Evolutionary conservation across 2,329 filamentous ascomycete species (phyloP).

Genomic region (Cladosporium cucumerinum): DNA sequence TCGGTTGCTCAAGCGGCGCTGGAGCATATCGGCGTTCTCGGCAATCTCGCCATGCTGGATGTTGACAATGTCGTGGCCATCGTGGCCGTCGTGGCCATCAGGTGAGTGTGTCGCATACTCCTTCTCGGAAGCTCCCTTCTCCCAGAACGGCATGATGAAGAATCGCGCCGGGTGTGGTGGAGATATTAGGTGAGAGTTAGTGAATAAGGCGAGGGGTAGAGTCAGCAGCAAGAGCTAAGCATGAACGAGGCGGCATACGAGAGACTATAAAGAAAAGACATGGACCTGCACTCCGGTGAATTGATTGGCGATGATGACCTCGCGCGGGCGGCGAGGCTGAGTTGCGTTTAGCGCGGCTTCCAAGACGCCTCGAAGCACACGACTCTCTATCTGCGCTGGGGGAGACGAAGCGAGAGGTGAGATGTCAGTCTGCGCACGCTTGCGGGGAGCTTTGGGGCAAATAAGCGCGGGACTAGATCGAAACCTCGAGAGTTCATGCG

Average conservation of each 20-base stretch:
- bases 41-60: slow-evolving; percentile 18
- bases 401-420: not conserved
- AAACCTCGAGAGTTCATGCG: not conserved
- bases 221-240: not conserved
- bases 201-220: not conserved
- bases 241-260: not conserved
- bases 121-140: slow-evolving; percentile 10
- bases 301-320: slow-evolving; percentile 6
- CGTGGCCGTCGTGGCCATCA: slow-evolving; percentile 10
- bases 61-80: slow-evolving; percentile 15
- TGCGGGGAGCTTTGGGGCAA: not conserved
- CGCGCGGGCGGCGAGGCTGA: not conserved
- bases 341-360: slow-evolving; percentile 6
- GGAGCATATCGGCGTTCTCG: slow-evolving; percentile 31
- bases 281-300: not conserved
- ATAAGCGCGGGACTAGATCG: not conserved
- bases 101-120: slow-evolving; percentile 13
- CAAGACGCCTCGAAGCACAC: slow-evolving; percentile 13
- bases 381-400: slow-evolving; percentile 6
- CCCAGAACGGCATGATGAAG: slow-evolving; percentile 16
- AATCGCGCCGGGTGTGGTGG: not conserved
- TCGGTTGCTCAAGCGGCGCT: slow-evolving; percentile 33
- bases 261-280: slow-evolving; percentile 5
- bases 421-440: not conserved
- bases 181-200: not conserved